Evolutionary conservation across 306 rosid genomes (phyloP), one percentile per base, ranked within the genome.

Genomic region (Medicago lupulina): DNA sequence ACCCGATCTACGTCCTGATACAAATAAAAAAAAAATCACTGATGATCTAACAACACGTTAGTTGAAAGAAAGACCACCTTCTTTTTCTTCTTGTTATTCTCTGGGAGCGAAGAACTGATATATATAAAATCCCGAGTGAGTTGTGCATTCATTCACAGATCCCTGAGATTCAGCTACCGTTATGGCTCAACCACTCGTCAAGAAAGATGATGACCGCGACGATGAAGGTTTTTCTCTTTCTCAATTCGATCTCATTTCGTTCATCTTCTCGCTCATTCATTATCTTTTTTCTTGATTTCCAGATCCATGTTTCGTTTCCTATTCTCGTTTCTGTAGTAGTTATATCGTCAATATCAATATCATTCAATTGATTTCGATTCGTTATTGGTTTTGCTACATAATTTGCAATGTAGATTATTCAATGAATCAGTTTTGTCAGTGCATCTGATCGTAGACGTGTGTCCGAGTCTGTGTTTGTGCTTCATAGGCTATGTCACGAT

Each of bases 131-230:
- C 75, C 66, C 19, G 67, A 75, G 67, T 75, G 76, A 28, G 31
- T 28, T 28, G 34, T 70, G 62, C 80, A 23, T 78, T 67, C 50
- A 70, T 18, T 41, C 28, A 61, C 65, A 49, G 73, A 88, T 88
- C 96, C 85, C 76, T 9, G 15, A 70, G 19, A 70, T 70, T 80
- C 84, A 66, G 64, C 77, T 76, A 66, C 60, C 79, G 72, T 39
- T 18, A 93, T 93, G 97, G 98, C 98, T 80, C 98, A 93, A 81
- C 92, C 88, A 3, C 81, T 88, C 23, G 89, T 87, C 18, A 93
- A 93, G 96, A 93, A 93, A 76, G 98, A 93, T 83, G 98, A 93
- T 86, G 98, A 93, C 86, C 96, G 91, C 44, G 98, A 93, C 84
- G 98, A 93, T 25, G 98, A 93, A 91, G 96, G 98, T 93, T 2